Conservation (phyloP, 495 filamentous ascomycete genomes). For the Podospora tetraspora region DNA sequence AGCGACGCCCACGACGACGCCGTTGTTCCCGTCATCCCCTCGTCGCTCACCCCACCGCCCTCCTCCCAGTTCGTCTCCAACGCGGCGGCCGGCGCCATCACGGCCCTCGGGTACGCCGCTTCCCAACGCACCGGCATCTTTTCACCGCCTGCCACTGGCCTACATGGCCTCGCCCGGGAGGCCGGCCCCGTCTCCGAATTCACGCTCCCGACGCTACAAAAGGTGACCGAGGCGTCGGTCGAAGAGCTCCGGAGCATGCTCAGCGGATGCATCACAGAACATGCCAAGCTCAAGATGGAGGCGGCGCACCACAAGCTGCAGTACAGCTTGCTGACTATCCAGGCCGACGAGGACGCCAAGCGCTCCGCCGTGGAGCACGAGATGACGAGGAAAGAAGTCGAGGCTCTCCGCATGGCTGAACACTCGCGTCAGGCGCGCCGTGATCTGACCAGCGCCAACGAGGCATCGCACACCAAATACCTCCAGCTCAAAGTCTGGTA, state of each 20-base stretch:
- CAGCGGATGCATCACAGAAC: constrained; percentile 48
- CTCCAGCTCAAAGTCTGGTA: constrained; percentile 45
- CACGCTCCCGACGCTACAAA: constrained; percentile 54
- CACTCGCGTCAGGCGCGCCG: constrained; percentile 44
- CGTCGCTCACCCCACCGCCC: constrained; percentile 67
- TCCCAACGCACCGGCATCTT: constrained; percentile 40
- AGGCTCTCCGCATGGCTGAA: constrained; percentile 67
- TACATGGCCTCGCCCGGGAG: constrained; percentile 49
- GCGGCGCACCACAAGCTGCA: constrained; percentile 90
- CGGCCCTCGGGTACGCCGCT: constrained; percentile 42
- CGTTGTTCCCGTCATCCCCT: constrained; percentile 36
- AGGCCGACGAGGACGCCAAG: constrained; percentile 79
- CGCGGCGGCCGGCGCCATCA: constrained; percentile 22
- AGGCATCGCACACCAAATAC: constrained; percentile 41
- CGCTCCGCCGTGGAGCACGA: constrained; percentile 89
- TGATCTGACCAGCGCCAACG: constrained; percentile 37
- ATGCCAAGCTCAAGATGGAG: constrained; percentile 66
- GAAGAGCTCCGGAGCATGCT: constrained; percentile 54
- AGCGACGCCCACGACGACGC: constrained; percentile 39
- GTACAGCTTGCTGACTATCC: constrained; percentile 78
- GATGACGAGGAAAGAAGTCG: constrained; percentile 84
- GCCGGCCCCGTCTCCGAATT: constrained; percentile 46
- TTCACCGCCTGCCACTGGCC: constrained; percentile 52
- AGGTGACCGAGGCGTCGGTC: constrained; percentile 57
- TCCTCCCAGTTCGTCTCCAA: constrained; percentile 58